Conservation (phyloP, 345 rosid species). For the Pistacia atlantica region DNA sequence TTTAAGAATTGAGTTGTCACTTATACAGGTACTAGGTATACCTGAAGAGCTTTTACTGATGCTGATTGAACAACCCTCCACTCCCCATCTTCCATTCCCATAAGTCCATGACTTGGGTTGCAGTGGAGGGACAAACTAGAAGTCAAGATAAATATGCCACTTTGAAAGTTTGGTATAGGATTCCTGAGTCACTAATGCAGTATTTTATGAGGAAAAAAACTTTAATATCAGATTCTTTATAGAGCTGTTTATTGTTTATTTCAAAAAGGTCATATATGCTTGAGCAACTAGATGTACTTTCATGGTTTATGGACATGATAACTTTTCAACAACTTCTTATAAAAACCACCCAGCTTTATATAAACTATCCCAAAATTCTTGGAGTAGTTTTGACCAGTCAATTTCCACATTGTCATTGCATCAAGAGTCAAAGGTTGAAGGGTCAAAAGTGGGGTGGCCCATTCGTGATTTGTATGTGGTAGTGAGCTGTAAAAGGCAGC, state of each 20-base stretch:
- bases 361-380: slow-evolving; percentile 17
- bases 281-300: background rate
- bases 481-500: background rate
- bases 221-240: background rate
- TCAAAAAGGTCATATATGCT: background rate
- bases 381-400: slow-evolving; percentile 7
- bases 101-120: slow-evolving; percentile 9
- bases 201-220: background rate
- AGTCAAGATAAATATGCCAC: background rate
- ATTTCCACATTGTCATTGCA: background rate
- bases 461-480: background rate
- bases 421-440: background rate
- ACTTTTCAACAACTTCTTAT: slow-evolving; percentile 1
- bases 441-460: background rate
- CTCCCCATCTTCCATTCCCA: background rate
- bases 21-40: background rate
- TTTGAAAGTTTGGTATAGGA: background rate
- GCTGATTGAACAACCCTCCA: background rate
- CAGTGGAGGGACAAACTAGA: slow-evolving; percentile 20
- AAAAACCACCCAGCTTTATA: background rate
- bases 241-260: background rate
- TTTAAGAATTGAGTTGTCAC: background rate
- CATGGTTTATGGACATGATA: background rate
- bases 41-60: background rate
- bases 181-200: background rate